phyloP scores from a whole-genome alignment of 2,329 filamentous ascomycete genomes.

The Thyridium curvatum region DNA sequence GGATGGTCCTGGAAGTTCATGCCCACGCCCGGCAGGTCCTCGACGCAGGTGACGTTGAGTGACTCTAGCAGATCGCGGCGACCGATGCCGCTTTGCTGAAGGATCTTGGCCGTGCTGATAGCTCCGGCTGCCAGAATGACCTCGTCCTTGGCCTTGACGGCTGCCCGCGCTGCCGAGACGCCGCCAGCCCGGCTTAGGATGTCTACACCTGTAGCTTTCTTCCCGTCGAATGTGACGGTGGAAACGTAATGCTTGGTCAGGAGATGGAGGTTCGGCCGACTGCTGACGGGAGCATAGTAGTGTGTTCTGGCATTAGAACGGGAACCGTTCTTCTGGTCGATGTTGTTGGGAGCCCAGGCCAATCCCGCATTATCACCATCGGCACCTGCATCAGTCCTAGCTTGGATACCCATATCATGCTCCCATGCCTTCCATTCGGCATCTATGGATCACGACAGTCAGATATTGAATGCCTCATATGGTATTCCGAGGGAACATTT shows the following conservation, averaged over 20 bases:
- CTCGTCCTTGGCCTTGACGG: constrained; percentile 26
- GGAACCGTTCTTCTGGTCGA: constrained; percentile 30
- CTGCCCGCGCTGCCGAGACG: no score
- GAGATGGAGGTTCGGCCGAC: constrained; percentile 30
- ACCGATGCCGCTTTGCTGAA: constrained; percentile 55
- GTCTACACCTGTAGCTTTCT: constrained; percentile 51
- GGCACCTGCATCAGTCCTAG: neutral
- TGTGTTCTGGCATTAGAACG: constrained; percentile 31
- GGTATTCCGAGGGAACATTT: neutral
- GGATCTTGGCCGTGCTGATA: constrained; percentile 46
- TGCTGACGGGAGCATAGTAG: constrained; percentile 28
- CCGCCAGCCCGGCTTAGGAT: no score
- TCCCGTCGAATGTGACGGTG: constrained; percentile 46
- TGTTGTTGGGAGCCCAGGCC: constrained; percentile 28
- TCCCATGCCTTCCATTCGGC: no score
- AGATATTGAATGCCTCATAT: no score
- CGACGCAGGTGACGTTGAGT: constrained; percentile 6
- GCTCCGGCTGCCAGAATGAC: constrained; percentile 53
- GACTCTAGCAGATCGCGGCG: constrained; percentile 4
- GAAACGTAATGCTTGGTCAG: constrained; percentile 28
- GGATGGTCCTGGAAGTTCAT: constrained; percentile 10
- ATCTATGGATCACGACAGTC: no score
- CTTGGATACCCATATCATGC: neutral
- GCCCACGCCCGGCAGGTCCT: constrained; percentile 11
- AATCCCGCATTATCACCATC: constrained; percentile 27